Conservation (phyloP, 1,284 basidiomycete genomes). For the Peniophora sp. region DNA sequence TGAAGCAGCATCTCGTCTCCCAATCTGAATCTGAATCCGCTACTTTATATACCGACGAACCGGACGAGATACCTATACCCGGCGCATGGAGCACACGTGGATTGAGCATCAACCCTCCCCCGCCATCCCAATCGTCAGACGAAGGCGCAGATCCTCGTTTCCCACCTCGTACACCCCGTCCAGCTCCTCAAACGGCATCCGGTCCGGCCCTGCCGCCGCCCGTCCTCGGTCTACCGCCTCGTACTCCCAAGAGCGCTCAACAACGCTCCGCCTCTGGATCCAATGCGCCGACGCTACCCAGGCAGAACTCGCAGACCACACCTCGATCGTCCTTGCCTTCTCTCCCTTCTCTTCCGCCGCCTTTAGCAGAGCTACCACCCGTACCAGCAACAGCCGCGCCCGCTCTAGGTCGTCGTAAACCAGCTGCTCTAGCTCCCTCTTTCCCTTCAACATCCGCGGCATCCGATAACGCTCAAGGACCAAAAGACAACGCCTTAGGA, state of each 20-base stretch:
- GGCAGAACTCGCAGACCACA: too few species aligned
- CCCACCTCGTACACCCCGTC: background rate
- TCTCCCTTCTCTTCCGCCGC: too few species aligned
- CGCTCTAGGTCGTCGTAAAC: too few species aligned
- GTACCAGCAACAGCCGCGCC: too few species aligned
- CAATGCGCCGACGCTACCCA: too few species aligned
- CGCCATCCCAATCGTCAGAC: background rate
- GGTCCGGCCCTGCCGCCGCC: slow-evolving; percentile 5
- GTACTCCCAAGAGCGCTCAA: background rate
- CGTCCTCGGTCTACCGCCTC: slow-evolving; percentile 4
- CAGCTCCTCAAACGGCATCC: background rate
- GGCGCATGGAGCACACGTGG: too few species aligned
- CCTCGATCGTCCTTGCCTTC: too few species aligned
- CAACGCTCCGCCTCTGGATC: too few species aligned
- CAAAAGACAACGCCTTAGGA: background rate
- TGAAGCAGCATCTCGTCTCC: slow-evolving; percentile 41
- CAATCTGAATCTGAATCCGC: slow-evolving; percentile 23
- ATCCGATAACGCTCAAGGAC: slow-evolving; percentile 2
- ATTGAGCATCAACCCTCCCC: background rate
- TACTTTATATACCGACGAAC: background rate
- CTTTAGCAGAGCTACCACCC: too few species aligned
- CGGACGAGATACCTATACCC: slow-evolving; percentile 5
- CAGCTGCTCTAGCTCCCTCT: background rate
- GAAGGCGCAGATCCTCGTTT: background rate
- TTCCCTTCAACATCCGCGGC: background rate